phyloP scores from a whole-genome alignment of 1,139 yeast species.

The Geotrichum carabidarum region DNA sequence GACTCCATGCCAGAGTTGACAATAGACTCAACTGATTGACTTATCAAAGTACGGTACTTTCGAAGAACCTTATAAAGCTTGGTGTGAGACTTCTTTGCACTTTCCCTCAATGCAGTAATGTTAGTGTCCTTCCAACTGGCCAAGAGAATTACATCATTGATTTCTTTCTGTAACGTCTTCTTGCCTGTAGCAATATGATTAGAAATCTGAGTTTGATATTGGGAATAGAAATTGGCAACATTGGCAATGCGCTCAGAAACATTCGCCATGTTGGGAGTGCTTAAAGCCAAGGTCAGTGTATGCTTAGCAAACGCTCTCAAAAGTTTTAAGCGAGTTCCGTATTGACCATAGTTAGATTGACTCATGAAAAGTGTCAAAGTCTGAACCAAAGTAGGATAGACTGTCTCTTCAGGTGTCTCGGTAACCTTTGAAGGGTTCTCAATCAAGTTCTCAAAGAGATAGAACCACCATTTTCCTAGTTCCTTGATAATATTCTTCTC shows the following conservation, averaged over 20 bases:
- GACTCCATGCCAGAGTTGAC: slow-evolving; percentile 34
- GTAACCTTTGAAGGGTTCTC: slow-evolving; percentile 27
- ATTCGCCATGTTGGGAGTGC: slow-evolving; percentile 22
- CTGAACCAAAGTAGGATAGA: slow-evolving; percentile 47
- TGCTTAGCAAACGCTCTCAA: slow-evolving; percentile 61
- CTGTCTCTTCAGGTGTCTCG: slow-evolving; percentile 30
- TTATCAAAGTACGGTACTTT: slow-evolving; percentile 66
- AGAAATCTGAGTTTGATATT: slow-evolving; percentile 50
- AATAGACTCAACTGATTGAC: slow-evolving; percentile 49
- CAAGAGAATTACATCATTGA: slow-evolving; percentile 74
- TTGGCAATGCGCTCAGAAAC: slow-evolving; percentile 51
- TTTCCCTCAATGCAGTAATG: slow-evolving; percentile 85
- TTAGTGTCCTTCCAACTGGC: slow-evolving; percentile 98
- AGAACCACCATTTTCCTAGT: slow-evolving; percentile 86
- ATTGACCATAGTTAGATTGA: slow-evolving; percentile 74
- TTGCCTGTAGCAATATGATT: slow-evolving; percentile 46
- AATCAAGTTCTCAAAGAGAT: slow-evolving; percentile 68
- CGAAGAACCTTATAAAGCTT: slow-evolving; percentile 77
- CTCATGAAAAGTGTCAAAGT: slow-evolving; percentile 73
- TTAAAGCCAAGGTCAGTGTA: slow-evolving; percentile 22
- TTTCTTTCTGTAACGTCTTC: slow-evolving; percentile 64
- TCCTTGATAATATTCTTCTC: slow-evolving; percentile 47
- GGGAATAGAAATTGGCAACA: slow-evolving; percentile 59
- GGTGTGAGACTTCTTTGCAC: slow-evolving; percentile 84
- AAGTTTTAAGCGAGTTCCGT: slow-evolving; percentile 50